phyloP scores from a whole-genome alignment of 2,329 filamentous ascomycete genomes.

The Neofusicoccum umdonicola region DNA sequence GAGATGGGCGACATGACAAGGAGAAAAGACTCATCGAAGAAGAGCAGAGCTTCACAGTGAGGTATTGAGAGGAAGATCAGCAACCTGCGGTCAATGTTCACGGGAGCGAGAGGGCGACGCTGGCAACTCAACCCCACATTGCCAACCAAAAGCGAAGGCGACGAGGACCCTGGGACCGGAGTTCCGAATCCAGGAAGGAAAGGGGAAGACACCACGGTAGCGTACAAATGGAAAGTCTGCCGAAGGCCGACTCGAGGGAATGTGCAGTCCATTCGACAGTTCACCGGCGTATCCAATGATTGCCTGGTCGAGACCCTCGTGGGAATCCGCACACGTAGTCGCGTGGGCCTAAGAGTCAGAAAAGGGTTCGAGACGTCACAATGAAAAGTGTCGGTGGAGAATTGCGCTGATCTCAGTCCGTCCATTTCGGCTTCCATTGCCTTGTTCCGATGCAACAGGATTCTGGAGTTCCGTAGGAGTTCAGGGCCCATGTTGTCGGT shows the following conservation, averaged over 20 bases:
- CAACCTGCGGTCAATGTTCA: not conserved
- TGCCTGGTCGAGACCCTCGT: not conserved
- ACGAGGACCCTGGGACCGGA: not conserved
- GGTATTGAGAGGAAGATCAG: no score
- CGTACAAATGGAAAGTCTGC: not conserved
- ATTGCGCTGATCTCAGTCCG: not conserved
- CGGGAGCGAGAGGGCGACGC: not conserved
- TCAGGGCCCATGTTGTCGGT: not conserved
- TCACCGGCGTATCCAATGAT: not conserved
- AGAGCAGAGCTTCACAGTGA: no score
- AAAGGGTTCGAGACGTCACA: conserved; percentile 6
- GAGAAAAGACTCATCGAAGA: no score
- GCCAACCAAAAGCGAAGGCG: not conserved
- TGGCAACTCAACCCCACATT: not conserved
- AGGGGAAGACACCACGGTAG: not conserved
- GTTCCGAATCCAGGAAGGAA: not conserved
- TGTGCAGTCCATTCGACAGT: not conserved
- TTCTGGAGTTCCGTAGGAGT: not conserved
- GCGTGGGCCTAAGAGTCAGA: conserved; percentile 2
- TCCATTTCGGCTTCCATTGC: not conserved
- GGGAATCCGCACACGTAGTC: not conserved
- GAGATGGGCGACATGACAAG: no score
- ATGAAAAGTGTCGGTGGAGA: not conserved
- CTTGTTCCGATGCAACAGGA: not conserved
- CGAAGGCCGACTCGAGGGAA: not conserved